Evolutionary conservation across 208 protist genomes (phyloP).

Genomic region (Acanthamoeba sp.): DNA sequence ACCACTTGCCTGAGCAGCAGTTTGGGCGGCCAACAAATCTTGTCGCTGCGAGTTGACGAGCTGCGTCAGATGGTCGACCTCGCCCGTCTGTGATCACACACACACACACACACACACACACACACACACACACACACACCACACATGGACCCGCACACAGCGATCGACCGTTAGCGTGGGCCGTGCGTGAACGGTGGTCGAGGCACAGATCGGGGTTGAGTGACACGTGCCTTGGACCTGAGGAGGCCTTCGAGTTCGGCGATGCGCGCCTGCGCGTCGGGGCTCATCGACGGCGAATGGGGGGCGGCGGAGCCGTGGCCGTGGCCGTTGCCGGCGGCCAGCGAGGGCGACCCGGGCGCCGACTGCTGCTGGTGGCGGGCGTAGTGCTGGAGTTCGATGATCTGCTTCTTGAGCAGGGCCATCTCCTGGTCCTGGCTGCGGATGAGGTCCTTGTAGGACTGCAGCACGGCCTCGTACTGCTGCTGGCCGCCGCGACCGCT

Average conservation of each 20-base stretch:
- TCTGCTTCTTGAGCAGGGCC: conserved; percentile 18
- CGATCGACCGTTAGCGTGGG: no score
- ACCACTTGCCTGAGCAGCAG: neutral
- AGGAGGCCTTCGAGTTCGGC: conserved; percentile 6
- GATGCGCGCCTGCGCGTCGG: neutral
- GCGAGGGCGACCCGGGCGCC: neutral
- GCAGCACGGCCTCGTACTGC: conserved; percentile 25
- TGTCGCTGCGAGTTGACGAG: conserved; percentile 33
- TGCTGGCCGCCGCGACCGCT: neutral
- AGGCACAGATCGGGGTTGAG: no score
- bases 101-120: neutral
- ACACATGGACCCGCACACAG: no score
- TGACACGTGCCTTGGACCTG: neutral
- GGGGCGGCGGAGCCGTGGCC: neutral
- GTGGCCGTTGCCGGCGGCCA: neutral
- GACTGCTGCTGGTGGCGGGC: neutral
- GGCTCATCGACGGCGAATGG: neutral
- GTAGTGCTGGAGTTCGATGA: neutral
- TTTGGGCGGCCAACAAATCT: conserved; percentile 9
- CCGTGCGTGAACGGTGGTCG: no score
- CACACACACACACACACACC: no score
- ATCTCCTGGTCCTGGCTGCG: conserved; percentile 46
- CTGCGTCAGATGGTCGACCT: conserved; percentile 3
- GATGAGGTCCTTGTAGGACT: conserved; percentile 57
- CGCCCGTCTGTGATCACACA: neutral